Conservation (phyloP, 345 rosid genomes). For the Populus tremula region DNA sequence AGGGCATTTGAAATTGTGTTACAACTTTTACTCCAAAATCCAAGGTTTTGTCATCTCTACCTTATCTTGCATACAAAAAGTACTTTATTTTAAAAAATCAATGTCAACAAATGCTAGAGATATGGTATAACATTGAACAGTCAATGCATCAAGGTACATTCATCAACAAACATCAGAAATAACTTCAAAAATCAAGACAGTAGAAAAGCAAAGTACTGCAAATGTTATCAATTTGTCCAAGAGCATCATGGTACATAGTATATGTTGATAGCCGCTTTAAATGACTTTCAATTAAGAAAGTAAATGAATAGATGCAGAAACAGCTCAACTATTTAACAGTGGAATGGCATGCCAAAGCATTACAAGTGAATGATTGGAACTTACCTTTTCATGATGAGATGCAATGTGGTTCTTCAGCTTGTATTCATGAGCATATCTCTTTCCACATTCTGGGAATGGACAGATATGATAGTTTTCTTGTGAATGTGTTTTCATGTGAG, state of each 20-base stretch:
- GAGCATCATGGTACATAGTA: neutral
- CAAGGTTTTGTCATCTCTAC: neutral
- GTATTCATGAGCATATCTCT: conserved; percentile 98
- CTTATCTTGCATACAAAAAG: neutral
- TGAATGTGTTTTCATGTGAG: conserved; percentile 98
- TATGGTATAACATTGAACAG: too few relatives aligned
- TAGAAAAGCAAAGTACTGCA: neutral
- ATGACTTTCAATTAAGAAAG: neutral
- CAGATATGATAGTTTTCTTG: conserved; percentile 97
- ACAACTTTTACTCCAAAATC: neutral
- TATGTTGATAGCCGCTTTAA: neutral
- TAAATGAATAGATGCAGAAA: neutral
- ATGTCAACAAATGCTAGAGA: neutral
- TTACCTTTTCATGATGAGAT: conserved; percentile 83
- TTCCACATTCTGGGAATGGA: conserved; percentile 86
- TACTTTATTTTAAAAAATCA: neutral
- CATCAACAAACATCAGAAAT: neutral
- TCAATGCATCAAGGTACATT: neutral
- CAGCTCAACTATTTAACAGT: neutral
- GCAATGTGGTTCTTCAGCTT: conserved; percentile 84
- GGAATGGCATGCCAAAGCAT: neutral
- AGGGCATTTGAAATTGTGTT: neutral
- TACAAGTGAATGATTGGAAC: conserved; percentile 7
- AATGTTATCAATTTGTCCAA: neutral
- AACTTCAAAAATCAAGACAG: neutral